These are phyloP conservation scores for Talaromyces sp. DNA, from an alignment of 2,329 filamentous ascomycete species.

Conservation along the genomic window DNA sequence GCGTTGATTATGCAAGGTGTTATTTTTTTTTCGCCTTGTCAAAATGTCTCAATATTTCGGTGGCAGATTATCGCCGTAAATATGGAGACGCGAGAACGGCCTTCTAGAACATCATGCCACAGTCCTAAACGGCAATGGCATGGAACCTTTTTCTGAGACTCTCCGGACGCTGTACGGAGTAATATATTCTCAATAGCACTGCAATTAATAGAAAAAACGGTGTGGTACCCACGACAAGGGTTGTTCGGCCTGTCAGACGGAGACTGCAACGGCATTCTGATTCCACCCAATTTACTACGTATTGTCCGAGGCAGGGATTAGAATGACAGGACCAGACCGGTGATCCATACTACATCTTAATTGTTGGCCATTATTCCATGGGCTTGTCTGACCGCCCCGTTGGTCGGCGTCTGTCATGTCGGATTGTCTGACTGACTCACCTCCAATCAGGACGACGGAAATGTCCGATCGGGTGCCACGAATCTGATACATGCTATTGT, in stretches of 20 bases:
- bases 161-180: not conserved
- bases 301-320: not conserved
- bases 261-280: not conserved
- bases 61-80: no score
- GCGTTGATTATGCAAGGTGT: not conserved
- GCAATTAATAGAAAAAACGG: not conserved
- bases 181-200: not conserved
- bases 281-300: not conserved
- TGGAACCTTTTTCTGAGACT: not conserved
- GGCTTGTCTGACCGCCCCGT: not conserved
- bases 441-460: not conserved
- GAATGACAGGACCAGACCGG: not conserved
- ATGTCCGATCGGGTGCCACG: not conserved
- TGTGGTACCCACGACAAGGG: not conserved
- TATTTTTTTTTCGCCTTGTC: not conserved
- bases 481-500: not conserved
- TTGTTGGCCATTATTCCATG: not conserved
- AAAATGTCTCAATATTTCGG: not conserved
- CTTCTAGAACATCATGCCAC: constrained; percentile 1
- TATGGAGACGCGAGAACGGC: constrained; percentile 1
- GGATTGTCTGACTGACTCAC: constrained; percentile 1
- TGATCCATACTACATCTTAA: constrained; percentile 2
- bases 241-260: not conserved
- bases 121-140: constrained; percentile 5
- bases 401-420: not conserved